phyloP scores from a whole-genome alignment of 2,329 filamentous ascomycete species.

The Cercospora brassicicola region DNA sequence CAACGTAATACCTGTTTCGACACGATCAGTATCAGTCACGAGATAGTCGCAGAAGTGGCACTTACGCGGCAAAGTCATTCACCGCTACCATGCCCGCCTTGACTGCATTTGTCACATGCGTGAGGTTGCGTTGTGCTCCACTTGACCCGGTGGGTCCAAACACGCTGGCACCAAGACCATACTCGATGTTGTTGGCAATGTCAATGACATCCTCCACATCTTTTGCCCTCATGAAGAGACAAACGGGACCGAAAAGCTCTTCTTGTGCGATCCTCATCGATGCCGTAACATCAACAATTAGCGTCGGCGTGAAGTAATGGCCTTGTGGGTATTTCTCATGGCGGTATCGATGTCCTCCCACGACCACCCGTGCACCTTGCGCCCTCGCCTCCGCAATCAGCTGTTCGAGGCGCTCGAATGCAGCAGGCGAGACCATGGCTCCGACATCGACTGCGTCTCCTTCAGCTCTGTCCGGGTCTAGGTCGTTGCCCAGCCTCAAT shows the following conservation, averaged over 20 bases:
- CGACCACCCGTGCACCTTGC: constrained; percentile 76
- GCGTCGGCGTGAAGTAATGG: constrained; percentile 89
- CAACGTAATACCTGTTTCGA: constrained; percentile 68
- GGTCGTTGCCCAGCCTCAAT: constrained; percentile 72
- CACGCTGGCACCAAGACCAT: constrained; percentile 84
- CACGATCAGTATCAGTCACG: neutral
- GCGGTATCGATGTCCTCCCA: constrained; percentile 68
- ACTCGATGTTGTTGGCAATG: constrained; percentile 80
- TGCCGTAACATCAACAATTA: constrained; percentile 84
- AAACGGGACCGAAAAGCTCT: constrained; percentile 91
- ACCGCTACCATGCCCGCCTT: constrained; percentile 87
- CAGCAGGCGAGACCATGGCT: constrained; percentile 78
- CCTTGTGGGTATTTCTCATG: constrained; percentile 75
- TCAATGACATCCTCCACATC: constrained; percentile 66
- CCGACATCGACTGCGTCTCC: constrained; percentile 69
- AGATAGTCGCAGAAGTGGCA: neutral
- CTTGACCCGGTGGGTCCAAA: constrained; percentile 61
- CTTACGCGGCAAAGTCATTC: constrained; percentile 80
- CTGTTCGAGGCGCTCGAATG: constrained; percentile 72
- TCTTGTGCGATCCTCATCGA: constrained; percentile 84
- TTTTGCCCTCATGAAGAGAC: constrained; percentile 75
- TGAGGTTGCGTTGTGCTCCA: constrained; percentile 59
- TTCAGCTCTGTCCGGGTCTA: constrained; percentile 50
- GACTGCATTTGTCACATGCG: constrained; percentile 65
- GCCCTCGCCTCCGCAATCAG: constrained; percentile 76